Evolutionary conservation across 768 basidiomycete genomes (phyloP).

Genomic region (Lactarius psammicola): DNA sequence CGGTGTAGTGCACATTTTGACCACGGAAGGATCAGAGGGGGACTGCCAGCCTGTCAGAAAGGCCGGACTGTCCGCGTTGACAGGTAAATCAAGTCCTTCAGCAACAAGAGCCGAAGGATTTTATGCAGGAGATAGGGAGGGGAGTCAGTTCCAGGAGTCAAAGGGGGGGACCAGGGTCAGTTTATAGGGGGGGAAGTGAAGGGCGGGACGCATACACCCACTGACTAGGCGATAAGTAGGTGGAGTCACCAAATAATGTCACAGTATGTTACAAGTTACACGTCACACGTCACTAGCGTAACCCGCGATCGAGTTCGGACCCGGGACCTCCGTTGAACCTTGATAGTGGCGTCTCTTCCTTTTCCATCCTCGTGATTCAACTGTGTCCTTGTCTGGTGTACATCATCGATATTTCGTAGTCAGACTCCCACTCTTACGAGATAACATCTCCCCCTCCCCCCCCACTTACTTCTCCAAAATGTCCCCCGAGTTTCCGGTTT

Average conservation of each 20-base stretch:
- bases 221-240: conserved; percentile 29
- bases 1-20: conserved; percentile 43
- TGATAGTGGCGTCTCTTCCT: conserved; percentile 25
- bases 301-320: conserved; percentile 26
- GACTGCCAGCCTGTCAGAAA: conserved; percentile 41
- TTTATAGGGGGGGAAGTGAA: conserved; percentile 25
- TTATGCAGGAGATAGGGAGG: not conserved
- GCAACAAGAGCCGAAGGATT: conserved; percentile 29
- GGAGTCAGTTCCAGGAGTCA: conserved; percentile 17
- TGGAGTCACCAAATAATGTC: conserved; percentile 36
- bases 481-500: not conserved
- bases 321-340: conserved; percentile 10
- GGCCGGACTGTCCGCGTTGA: conserved; percentile 43
- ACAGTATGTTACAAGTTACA: conserved; percentile 32
- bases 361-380: conserved; percentile 12
- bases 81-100: conserved; percentile 34
- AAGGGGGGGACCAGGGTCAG: conserved; percentile 3
- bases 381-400: not conserved
- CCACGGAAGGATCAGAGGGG: conserved; percentile 30
- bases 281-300: conserved; percentile 17
- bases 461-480: not conserved
- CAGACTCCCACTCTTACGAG: not conserved
- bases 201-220: not conserved
- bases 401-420: not conserved
- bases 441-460: not conserved